Percentiles rank a stretch among this genome's conserved stretches.
These are phyloP conservation scores for Calonectria fujianensis DNA, from an alignment of 2,329 filamentous ascomycete species.

Conservation along the genomic window DNA sequence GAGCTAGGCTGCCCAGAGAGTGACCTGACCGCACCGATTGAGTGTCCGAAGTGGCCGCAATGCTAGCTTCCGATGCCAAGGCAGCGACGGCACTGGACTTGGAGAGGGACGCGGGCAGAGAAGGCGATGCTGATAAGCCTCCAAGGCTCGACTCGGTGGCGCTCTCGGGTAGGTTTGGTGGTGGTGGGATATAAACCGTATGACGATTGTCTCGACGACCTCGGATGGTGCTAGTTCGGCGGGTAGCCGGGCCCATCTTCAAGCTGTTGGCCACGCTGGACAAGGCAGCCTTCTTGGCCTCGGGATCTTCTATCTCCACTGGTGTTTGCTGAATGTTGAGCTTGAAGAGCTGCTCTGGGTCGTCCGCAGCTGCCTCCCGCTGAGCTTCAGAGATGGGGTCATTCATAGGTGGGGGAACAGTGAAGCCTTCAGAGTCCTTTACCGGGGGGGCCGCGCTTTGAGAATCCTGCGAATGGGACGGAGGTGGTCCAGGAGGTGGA, in stretches of 20 bases:
- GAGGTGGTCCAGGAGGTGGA: constrained; percentile 71
- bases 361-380: constrained; percentile 75
- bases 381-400: constrained; percentile 84
- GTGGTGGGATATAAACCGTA: constrained; percentile 85
- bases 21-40: constrained; percentile 93
- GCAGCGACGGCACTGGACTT: constrained; percentile 68
- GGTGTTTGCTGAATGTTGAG: constrained; percentile 87
- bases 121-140: constrained; percentile 48
- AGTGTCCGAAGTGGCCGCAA: constrained; percentile 82
- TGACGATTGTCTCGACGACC: constrained; percentile 94
- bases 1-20: constrained; percentile 81
- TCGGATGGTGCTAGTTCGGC: constrained; percentile 85
- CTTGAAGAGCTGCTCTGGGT: constrained; percentile 82
- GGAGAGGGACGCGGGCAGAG: constrained; percentile 49
- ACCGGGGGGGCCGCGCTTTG: constrained; percentile 62
- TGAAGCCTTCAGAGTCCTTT: constrained; percentile 86
- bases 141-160: constrained; percentile 51
- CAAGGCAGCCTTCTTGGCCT: constrained; percentile 82
- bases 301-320: constrained; percentile 85
- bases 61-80: constrained; percentile 78
- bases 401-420: constrained; percentile 78
- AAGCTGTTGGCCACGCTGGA: constrained; percentile 85
- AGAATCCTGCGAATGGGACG: constrained; percentile 62
- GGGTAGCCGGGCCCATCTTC: constrained; percentile 78
- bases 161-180: constrained; percentile 60